Base-by-base conservation (phyloP, 2,329 filamentous ascomycete species). In the Chaetomiaceae sp. region DNA sequence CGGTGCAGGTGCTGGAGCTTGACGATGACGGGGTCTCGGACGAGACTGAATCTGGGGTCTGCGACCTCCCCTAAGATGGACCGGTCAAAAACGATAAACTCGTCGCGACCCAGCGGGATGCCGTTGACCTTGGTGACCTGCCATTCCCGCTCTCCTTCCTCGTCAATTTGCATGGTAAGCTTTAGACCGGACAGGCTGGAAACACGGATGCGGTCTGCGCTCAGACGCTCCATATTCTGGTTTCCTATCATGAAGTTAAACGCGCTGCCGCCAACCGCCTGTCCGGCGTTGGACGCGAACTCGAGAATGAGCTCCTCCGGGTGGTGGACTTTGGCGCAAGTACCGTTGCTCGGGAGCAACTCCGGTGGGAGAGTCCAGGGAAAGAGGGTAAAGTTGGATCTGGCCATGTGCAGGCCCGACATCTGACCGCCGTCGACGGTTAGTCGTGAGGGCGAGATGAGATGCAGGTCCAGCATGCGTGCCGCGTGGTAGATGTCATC, bases 401-500 rank as follows among this genome's bases (percentile, higher is more conserved):
- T 80, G 74, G 51, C 78, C 66, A 46, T 46, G 25, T 57, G 51
- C 37, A 57, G 54, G 20, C 56, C 56, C 27, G 59, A 56, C 36
- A 54, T 33, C 17, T 58, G 46, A 25, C 53, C 54, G 25, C 37
- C 45, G 36, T 56, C 57, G n/a, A 81, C 68, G 27, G 77, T 74
- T 11, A 77, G 79, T 25, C 39, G 59, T 19, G 57, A 61, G n/a
- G 56, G 37, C 36, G 51, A 52, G 1, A 62, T 25, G 11, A 87
- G 77, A 66, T 96, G 87, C 25, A 97, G 74, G 43, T 89, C 84
- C 25, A 91, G 88, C 59, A 97, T 79, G 58, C 85, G 89, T 19
- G 91, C 89, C 6, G 92, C 91, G 65, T 96, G 91, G 69, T 91
- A 99, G 8, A 96, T 73, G 65, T 97, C 91, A 0, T 78, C 70